phyloP scores from a whole-genome alignment of 1,284 basidiomycete genomes.

The Ustilago curta region DNA sequence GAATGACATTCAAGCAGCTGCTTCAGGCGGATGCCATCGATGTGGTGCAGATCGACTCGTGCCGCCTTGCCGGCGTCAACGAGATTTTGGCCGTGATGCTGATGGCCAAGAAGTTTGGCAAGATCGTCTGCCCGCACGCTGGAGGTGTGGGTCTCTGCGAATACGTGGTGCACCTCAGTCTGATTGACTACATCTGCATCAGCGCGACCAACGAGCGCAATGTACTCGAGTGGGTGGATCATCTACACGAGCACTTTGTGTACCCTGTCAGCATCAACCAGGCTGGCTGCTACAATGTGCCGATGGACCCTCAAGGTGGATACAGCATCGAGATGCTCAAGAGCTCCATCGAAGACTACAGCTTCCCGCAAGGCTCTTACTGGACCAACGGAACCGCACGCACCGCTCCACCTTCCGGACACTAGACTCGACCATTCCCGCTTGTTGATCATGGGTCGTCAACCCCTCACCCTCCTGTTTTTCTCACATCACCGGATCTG shows the following conservation, averaged over 20 bases:
- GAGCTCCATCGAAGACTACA: constrained; percentile 70
- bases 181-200: constrained; percentile 87
- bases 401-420: constrained; percentile 47
- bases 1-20: constrained; percentile 95
- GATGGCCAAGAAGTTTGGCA: constrained; percentile 84
- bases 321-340: constrained; percentile 72
- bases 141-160: constrained; percentile 95
- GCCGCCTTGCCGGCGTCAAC: constrained; percentile 89
- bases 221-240: constrained; percentile 81
- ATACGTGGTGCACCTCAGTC: constrained; percentile 80
- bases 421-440: constrained; percentile 24
- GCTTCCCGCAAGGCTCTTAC: constrained; percentile 70
- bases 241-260: constrained; percentile 92
- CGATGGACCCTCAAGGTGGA: constrained; percentile 71
- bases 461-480: no score
- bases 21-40: constrained; percentile 92
- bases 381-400: constrained; percentile 65
- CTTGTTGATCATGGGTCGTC: no score
- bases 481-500: not conserved
- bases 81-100: constrained; percentile 92
- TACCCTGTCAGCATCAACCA: constrained; percentile 88
- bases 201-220: constrained; percentile 93
- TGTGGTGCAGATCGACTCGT: constrained; percentile 95
- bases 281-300: constrained; percentile 86
- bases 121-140: constrained; percentile 84